These are phyloP conservation scores for Daldinia loculata DNA, from an alignment of 495 filamentous ascomycete genomes.

Conservation along the genomic window DNA sequence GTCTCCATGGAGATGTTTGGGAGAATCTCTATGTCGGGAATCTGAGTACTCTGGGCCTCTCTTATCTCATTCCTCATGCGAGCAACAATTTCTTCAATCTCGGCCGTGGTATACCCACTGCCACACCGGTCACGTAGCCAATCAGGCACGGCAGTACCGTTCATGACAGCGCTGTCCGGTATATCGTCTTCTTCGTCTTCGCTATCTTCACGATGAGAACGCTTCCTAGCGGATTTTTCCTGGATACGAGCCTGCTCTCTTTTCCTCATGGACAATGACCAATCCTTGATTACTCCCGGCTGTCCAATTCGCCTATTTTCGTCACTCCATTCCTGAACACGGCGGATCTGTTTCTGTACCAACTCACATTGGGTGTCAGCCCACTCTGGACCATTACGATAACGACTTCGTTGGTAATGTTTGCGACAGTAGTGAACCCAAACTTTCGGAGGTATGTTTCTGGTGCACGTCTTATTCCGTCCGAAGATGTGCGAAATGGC, in stretches of 20 bases:
- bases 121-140: constrained; percentile 52
- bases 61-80: constrained; percentile 49
- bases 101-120: constrained; percentile 48
- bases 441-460: constrained; percentile 67
- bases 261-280: constrained; percentile 60
- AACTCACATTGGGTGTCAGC: constrained; percentile 67
- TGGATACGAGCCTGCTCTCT: constrained; percentile 60
- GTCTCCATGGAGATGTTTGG: constrained; percentile 58
- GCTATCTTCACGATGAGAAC: constrained; percentile 39
- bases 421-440: constrained; percentile 83
- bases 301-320: constrained; percentile 46
- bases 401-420: constrained; percentile 81
- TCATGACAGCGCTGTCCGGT: constrained; percentile 31
- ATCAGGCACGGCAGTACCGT: constrained; percentile 51
- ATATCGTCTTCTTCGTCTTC: constrained; percentile 41
- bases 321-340: constrained; percentile 67
- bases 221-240: constrained; percentile 43
- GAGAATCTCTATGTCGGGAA: constrained; percentile 75
- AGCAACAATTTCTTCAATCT: constrained; percentile 51
- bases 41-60: constrained; percentile 39
- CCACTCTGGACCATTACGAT: constrained; percentile 69
- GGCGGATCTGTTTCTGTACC: constrained; percentile 64
- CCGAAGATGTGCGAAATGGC: constrained; percentile 86
- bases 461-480: constrained; percentile 82
- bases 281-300: constrained; percentile 58